Conservation (phyloP, 495 filamentous ascomycete species). For the Mytilinidion resinicola region DNA sequence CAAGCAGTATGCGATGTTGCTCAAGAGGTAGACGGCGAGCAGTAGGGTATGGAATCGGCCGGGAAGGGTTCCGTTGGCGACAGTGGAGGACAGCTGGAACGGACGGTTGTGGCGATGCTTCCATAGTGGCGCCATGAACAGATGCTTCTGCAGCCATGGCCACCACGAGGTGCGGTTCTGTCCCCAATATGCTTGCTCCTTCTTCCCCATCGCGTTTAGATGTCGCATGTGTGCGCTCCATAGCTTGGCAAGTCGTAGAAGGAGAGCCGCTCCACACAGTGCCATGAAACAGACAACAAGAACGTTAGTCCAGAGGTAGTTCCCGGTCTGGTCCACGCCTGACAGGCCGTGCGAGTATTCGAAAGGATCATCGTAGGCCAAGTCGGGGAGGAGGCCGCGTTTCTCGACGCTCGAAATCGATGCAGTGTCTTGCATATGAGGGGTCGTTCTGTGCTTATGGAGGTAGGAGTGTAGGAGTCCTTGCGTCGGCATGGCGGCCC, state of each 20-base stretch:
- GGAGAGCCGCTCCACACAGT: constrained; percentile 48
- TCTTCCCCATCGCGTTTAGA: constrained; percentile 54
- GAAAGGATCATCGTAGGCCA: constrained; percentile 6
- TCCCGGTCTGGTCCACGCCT: constrained; percentile 36
- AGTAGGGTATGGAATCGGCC: constrained; percentile 77
- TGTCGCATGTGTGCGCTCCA: constrained; percentile 65
- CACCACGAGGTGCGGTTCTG: constrained; percentile 58
- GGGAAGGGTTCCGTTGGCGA: constrained; percentile 85
- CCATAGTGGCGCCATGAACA: constrained; percentile 77
- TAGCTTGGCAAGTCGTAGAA: constrained; percentile 53
- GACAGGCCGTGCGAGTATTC: constrained; percentile 31
- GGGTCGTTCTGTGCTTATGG: no score
- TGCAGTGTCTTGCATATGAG: no score
- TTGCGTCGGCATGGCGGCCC: no score
- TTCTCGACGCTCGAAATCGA: neutral
- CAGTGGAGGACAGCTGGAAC: constrained; percentile 74
- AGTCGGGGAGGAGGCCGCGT: neutral
- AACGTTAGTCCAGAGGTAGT: constrained; percentile 35
- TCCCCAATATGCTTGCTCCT: constrained; percentile 52
- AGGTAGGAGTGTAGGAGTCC: no score
- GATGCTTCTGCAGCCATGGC: constrained; percentile 69
- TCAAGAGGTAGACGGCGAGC: constrained; percentile 61
- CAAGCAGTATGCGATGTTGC: constrained; percentile 74
- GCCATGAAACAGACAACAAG: constrained; percentile 39
- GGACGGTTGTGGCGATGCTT: constrained; percentile 82